Evolutionary conservation across 495 filamentous ascomycete genomes (phyloP).

Genomic region (Copromyces sp.): DNA sequence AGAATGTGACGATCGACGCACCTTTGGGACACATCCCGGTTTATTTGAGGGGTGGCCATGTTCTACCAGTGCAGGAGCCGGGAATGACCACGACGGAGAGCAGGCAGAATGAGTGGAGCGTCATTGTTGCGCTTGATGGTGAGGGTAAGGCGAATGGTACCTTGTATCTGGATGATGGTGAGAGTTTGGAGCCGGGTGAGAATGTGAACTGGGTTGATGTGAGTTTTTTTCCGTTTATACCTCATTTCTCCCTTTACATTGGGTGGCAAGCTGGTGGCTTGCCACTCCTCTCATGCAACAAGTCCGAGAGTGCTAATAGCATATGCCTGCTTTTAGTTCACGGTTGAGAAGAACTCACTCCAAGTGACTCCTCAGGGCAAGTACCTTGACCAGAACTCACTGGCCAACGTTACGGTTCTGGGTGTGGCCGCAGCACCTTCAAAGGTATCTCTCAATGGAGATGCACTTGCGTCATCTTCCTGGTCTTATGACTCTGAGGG

Average conservation of each 20-base stretch:
- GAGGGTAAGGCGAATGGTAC: constrained; percentile 51
- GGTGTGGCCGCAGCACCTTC: constrained; percentile 40
- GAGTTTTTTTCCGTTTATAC: constrained; percentile 11
- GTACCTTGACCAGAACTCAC: constrained; percentile 49
- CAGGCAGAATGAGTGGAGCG: constrained; percentile 56
- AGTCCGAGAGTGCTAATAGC: background rate
- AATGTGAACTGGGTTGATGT: constrained; percentile 48
- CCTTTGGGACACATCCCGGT: constrained; percentile 74
- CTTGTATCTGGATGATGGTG: constrained; percentile 79
- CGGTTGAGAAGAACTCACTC: constrained; percentile 35
- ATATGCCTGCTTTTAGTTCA: constrained; percentile 33
- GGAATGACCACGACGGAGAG: constrained; percentile 58
- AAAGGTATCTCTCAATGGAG: constrained; percentile 43
- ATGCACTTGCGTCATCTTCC: constrained; percentile 22
- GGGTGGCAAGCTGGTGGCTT: background rate
- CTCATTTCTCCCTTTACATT: background rate
- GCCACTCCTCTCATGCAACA: background rate
- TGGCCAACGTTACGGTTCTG: constrained; percentile 58
- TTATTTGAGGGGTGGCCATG: constrained; percentile 57
- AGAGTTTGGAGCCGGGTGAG: constrained; percentile 47
- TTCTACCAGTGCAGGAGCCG: constrained; percentile 62
- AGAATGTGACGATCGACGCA: constrained; percentile 64
- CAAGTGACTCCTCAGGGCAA: constrained; percentile 38
- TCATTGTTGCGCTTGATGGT: constrained; percentile 52
- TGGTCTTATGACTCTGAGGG: constrained; percentile 39